Conservation (phyloP, 2,329 filamentous ascomycete species). For the Claviceps pusilla region DNA sequence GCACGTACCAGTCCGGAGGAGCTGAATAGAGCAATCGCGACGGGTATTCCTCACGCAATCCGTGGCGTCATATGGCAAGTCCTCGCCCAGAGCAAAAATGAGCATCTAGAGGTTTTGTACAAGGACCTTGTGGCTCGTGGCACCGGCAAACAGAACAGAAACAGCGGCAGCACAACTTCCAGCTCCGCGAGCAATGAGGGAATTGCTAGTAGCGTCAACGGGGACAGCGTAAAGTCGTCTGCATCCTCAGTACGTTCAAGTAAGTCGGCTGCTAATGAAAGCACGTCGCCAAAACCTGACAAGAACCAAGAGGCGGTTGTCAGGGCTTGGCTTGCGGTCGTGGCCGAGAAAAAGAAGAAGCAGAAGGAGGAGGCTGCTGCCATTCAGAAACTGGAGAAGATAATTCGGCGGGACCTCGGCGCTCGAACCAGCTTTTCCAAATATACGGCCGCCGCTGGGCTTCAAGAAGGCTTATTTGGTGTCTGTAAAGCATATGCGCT, state of each 20-base stretch:
- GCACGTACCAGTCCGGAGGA: constrained; percentile 79
- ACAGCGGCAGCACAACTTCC: constrained; percentile 37
- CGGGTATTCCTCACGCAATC: constrained; percentile 86
- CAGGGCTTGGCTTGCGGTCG: constrained; percentile 48
- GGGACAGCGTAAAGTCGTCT: constrained; percentile 56
- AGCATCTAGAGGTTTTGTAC: constrained; percentile 78
- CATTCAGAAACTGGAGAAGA: constrained; percentile 74
- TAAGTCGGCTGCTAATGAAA: constrained; percentile 45
- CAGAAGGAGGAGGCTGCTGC: constrained; percentile 61
- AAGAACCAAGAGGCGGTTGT: constrained; percentile 47
- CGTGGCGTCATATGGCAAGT: constrained; percentile 99
- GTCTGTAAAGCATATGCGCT: constrained; percentile 96
- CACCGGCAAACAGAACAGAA: constrained; percentile 60
- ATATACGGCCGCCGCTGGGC: constrained; percentile 75
- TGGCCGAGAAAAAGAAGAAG: constrained; percentile 59
- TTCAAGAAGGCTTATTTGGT: constrained; percentile 87
- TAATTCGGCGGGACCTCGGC: constrained; percentile 79
- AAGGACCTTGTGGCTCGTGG: constrained; percentile 64
- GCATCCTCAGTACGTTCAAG: constrained; percentile 76
- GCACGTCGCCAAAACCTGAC: constrained; percentile 42
- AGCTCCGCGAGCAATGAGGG: constrained; percentile 36
- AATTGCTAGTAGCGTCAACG: constrained; percentile 42
- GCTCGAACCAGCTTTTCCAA: constrained; percentile 92
- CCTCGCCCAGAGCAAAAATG: constrained; percentile 84
- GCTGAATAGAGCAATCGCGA: constrained; percentile 77